Evolutionary conservation across 768 basidiomycete species (phyloP), one percentile per base, ranked within the genome.

Genomic region (Inosperma sp.): DNA sequence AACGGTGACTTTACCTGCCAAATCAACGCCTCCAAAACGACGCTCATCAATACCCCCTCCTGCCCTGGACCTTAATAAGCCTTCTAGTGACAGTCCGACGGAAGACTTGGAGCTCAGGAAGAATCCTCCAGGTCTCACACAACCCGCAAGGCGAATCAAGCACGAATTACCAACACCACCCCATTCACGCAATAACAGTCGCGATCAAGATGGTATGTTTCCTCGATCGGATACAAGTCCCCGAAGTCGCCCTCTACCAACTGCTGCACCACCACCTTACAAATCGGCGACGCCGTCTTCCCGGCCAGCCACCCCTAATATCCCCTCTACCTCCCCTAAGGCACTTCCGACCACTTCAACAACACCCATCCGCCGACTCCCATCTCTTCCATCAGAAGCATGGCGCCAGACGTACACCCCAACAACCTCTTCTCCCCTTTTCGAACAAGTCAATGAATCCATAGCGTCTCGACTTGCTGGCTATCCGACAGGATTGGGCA

Each of bases 371-470:
- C 59, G 64, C 4, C 58, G 62, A 10, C 48, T 65, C 7, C 64
- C 64, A 9, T 51, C 44, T 9, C 61, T 65, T 39, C 64, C 64
- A 7, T 53, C 56, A 2, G 58, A 62, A 13, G 27, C 49, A 39
- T 49, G 41, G 44, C 39, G 6, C 9, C 46, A 40, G 29, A 19
- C 17, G 9, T 49, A n/a, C 9, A 6, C 7, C 35, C 4, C 46
- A 41, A 27, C 51, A 36, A 5, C 31, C 41, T 22, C 26, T 48
- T 10, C 49, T 51, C 22, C 17, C 48, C 10, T 14, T 36, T 25
- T 31, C 31, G 19, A 25, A 21, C 39, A 22, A 41, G 19, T 23
- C 25, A 41, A 17, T 17, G 5, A 16, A 5, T n/a, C 4, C 39
- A 41, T 13, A 41, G 19, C 13, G 19, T 23, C 19, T 13, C 12